Percentiles rank a stretch among this genome's conserved stretches.
phyloP scores from a whole-genome alignment of 169 alveolate species.

The Plasmodium adleri region DNA sequence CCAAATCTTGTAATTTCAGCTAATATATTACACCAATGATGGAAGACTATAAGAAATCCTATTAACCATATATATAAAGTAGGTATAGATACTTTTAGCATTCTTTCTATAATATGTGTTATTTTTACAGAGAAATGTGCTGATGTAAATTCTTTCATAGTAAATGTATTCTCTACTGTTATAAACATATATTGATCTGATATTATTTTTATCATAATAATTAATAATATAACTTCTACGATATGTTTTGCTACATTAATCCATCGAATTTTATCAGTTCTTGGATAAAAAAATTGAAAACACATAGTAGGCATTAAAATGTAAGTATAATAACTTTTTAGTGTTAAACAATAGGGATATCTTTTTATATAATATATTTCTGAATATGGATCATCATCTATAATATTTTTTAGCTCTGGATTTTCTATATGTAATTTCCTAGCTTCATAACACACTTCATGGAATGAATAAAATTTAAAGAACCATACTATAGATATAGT shows the following conservation, averaged over 20 bases:
- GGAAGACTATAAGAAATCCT: constrained; percentile 93
- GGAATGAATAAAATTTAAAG: constrained; percentile 90
- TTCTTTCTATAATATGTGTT: constrained; percentile 80
- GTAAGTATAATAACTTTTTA: constrained; percentile 87
- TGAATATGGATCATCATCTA: constrained; percentile 16
- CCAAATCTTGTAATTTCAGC: constrained; percentile 96
- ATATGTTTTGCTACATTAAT: constrained; percentile 81
- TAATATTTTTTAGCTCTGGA: constrained; percentile 62
- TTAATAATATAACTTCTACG: constrained; percentile 79
- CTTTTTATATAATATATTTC: constrained; percentile 16
- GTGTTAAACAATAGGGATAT: constrained; percentile 90
- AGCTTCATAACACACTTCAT: constrained; percentile 93
- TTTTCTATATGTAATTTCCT: constrained; percentile 84
- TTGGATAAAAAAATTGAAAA: constrained; percentile 91
- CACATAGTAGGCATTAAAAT: constrained; percentile 94
- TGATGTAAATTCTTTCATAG: constrained; percentile 87
- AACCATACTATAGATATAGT: constrained; percentile 92
- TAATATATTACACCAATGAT: constrained; percentile 93
- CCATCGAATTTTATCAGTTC: constrained; percentile 87
- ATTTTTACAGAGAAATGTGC: constrained; percentile 79
- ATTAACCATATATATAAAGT: constrained; percentile 94
- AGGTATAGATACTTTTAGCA: constrained; percentile 92
- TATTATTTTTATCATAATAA: constrained; percentile 86
- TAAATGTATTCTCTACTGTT: constrained; percentile 90
- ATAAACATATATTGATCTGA: constrained; percentile 91